phyloP scores from a whole-genome alignment of 106 monocot genomes.

The Chionographis japonica region DNA sequence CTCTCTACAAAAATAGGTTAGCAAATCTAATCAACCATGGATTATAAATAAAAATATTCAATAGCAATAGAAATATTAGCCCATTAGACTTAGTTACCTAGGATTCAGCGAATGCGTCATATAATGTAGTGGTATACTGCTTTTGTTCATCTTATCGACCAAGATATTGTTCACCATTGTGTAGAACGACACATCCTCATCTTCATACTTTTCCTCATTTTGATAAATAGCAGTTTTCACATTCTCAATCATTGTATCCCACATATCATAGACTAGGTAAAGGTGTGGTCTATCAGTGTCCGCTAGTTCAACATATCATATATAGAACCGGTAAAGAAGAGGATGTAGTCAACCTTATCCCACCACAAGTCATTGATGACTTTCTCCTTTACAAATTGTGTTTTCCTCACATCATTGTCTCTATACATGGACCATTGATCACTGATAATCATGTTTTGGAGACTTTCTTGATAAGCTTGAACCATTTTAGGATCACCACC shows the following conservation, averaged over 20 bases:
- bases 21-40: not conserved
- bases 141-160: constrained; percentile 8
- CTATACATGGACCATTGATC: constrained; percentile 1
- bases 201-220: not conserved
- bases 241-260: constrained; percentile 18
- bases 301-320: constrained; percentile 14
- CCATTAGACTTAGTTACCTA: constrained; percentile 1
- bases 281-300: constrained; percentile 10
- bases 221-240: constrained; percentile 15
- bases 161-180: constrained; percentile 6
- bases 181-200: constrained; percentile 9
- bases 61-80: not conserved
- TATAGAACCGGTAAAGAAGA: constrained; percentile 11
- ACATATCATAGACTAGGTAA: constrained; percentile 21
- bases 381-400: constrained; percentile 13
- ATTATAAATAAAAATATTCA: not conserved
- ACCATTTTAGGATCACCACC: constrained; percentile 7
- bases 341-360: constrained; percentile 16
- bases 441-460: constrained; percentile 8
- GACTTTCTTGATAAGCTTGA: constrained; percentile 7
- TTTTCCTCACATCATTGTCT: not conserved
- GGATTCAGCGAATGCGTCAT: constrained; percentile 13
- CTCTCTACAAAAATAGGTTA: constrained; percentile 8
- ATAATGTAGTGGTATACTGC: constrained; percentile 18
- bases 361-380: constrained; percentile 8